A percentile compares a stretch with the other conserved stretches of the same genome.
phyloP scores from a whole-genome alignment of 768 basidiomycete genomes.

The Mrakia hoshinonis region DNA sequence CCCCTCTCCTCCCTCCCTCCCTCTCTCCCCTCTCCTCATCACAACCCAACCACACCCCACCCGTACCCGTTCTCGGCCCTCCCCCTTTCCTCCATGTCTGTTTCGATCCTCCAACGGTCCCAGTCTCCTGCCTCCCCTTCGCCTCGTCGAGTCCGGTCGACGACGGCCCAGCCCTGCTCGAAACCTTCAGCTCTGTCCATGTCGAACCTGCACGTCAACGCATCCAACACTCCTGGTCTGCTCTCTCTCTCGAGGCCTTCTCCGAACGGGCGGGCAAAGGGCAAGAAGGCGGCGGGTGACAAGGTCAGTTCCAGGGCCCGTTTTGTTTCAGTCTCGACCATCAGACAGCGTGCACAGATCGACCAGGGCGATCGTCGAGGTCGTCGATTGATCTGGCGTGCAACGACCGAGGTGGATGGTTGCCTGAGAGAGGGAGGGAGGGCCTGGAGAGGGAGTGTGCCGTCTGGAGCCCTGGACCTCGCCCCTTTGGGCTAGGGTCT shows the following conservation, averaged over 20 bases:
- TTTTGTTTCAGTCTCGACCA: no score
- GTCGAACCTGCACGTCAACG: constrained; percentile 3
- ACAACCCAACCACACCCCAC: not conserved
- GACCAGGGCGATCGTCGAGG: no score
- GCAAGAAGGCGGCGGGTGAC: not conserved
- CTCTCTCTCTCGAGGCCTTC: not conserved
- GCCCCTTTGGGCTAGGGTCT: no score
- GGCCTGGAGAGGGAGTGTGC: no score
- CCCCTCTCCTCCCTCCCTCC: not conserved
- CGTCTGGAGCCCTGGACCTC: no score
- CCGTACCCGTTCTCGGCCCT: not conserved
- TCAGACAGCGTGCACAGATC: no score
- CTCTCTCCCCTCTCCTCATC: not conserved
- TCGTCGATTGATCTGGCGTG: no score
- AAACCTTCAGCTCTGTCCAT: not conserved
- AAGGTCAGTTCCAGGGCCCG: not conserved
- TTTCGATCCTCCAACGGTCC: not conserved
- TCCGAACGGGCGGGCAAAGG: not conserved
- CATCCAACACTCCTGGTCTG: not conserved
- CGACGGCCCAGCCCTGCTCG: not conserved
- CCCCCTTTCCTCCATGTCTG: not conserved
- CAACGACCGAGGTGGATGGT: no score
- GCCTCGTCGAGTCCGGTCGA: constrained; percentile 9
- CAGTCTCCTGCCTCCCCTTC: not conserved
- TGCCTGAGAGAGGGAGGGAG: no score